Percentiles rank a stretch among this genome's conserved stretches.
Evolutionary conservation across 1,284 basidiomycete species (phyloP).

Genomic region (Fomitiporia mediterranea): DNA sequence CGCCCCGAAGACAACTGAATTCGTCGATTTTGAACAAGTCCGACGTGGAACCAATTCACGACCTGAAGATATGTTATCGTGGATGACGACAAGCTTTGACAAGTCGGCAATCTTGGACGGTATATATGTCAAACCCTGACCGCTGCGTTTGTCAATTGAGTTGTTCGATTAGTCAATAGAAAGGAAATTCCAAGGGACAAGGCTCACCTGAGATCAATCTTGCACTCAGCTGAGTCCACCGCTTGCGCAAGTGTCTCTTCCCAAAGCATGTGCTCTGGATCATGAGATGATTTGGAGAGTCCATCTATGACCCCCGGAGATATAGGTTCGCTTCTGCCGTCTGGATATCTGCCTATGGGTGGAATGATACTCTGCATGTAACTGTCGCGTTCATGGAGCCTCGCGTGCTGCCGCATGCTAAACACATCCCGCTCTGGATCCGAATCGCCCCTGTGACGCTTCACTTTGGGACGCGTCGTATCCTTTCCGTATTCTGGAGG

Average conservation of each 20-base stretch:
- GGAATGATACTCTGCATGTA: background rate
- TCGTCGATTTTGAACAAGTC: constrained; percentile 19
- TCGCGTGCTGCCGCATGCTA: background rate
- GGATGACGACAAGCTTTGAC: constrained; percentile 35
- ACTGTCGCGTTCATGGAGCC: background rate
- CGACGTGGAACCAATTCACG: constrained; percentile 15
- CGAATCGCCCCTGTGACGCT: constrained; percentile 1
- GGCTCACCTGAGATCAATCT: constrained; percentile 39
- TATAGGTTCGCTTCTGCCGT: background rate
- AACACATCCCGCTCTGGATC: background rate
- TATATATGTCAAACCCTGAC: constrained; percentile 35
- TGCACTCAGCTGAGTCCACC: constrained; percentile 34
- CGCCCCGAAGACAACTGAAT: constrained; percentile 18
- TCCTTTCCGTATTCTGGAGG: constrained; percentile 24
- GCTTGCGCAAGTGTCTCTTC: constrained; percentile 36
- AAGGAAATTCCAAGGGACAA: background rate
- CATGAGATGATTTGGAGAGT: constrained; percentile 3
- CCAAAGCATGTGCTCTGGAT: constrained; percentile 36
- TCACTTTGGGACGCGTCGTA: constrained; percentile 8
- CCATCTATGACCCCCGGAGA: background rate
- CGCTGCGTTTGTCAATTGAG: constrained; percentile 23
- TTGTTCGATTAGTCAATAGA: background rate
- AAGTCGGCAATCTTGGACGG: constrained; percentile 40
- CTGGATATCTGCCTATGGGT: too few species aligned
- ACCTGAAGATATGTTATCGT: constrained; percentile 1